Evolutionary conservation across 257 asterid genomes (phyloP), one percentile per base, ranked within the genome.

Genomic region (Osmanthus fragrans): DNA sequence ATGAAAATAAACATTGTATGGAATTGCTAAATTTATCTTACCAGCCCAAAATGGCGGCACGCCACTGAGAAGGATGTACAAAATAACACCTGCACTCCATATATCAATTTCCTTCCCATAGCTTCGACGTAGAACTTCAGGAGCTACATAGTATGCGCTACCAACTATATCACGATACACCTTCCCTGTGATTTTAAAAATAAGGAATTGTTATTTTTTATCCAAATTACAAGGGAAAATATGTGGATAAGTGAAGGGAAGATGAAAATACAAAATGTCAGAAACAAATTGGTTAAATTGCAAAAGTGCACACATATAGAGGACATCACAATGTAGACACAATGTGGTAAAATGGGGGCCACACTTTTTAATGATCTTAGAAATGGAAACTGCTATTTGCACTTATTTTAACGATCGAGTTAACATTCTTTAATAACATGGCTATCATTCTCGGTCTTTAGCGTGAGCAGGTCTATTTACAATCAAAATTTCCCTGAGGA

Each of bases 31-130:
- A 76, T 67, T 51, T 72, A 29, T 58, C 84, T 83, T 88, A 93
- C 98, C 98, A 76, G 96, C 98, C 98, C 98, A 93, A 85, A 93
- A 93, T 54, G 98, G 98, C 82, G 98, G 98, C 23, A 91, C 98
- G 27, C 98, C 98, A 73, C 98, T 89, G 64, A 93, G 89, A 27
- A 93, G 89, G 76, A 93, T 93, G 81, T 93, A 93, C 82, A 93
- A 76, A 76, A 93, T 93, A 70, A 93, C 96, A 72, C 98, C 98
- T 45, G 98, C 97, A 86, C 98, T 93, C 98, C 98, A 93, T 42
- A 93, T 88, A 79, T 93, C 98, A 7, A 89, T 87, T 81, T 93
- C 98, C 82, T 91, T 90, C 19, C 96, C 98, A 49, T 93, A 93
- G 79, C 86, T 89, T 54, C 97, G 90, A 77, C 85, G 81, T 85